phyloP scores from a whole-genome alignment of 768 basidiomycete species.

The Hygrophorus russula region DNA sequence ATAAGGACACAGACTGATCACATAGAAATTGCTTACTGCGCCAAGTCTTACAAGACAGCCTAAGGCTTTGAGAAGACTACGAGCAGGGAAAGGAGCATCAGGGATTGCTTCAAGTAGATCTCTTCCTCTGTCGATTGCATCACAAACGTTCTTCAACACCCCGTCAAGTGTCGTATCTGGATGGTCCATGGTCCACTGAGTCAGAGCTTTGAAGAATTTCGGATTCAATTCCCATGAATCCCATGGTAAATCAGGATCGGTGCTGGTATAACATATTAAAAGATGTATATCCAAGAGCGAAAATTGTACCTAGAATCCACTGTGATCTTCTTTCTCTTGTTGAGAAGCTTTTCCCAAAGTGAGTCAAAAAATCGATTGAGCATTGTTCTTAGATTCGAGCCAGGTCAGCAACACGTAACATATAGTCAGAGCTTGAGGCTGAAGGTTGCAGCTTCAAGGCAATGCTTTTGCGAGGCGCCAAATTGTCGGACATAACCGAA shows the following conservation, averaged over 20 bases:
- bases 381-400: too few relatives aligned
- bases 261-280: too few relatives aligned
- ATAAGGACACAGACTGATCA: background rate
- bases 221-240: conserved; percentile 7
- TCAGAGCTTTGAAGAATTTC: conserved; percentile 5
- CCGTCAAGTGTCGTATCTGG: conserved; percentile 5
- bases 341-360: too few relatives aligned
- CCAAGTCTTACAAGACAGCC: conserved; percentile 9
- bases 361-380: too few relatives aligned
- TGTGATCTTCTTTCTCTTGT: too few relatives aligned
- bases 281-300: too few relatives aligned
- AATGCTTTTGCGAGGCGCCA: too few relatives aligned
- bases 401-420: too few relatives aligned
- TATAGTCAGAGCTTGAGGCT: too few relatives aligned
- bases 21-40: conserved; percentile 3
- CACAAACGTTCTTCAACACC: conserved; percentile 3
- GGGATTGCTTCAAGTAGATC: conserved; percentile 10
- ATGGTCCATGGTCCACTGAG: conserved; percentile 4
- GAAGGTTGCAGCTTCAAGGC: too few relatives aligned
- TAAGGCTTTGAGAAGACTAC: conserved; percentile 9
- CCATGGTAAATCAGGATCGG: conserved; percentile 3
- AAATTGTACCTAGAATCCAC: too few relatives aligned
- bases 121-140: conserved; percentile 3
- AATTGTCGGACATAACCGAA: too few relatives aligned
- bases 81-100: conserved; percentile 10